Evolutionary conservation across 2,329 filamentous ascomycete genomes (phyloP), one percentile per base, ranked within the genome.

Genomic region (Colletotrichum tabaci): DNA sequence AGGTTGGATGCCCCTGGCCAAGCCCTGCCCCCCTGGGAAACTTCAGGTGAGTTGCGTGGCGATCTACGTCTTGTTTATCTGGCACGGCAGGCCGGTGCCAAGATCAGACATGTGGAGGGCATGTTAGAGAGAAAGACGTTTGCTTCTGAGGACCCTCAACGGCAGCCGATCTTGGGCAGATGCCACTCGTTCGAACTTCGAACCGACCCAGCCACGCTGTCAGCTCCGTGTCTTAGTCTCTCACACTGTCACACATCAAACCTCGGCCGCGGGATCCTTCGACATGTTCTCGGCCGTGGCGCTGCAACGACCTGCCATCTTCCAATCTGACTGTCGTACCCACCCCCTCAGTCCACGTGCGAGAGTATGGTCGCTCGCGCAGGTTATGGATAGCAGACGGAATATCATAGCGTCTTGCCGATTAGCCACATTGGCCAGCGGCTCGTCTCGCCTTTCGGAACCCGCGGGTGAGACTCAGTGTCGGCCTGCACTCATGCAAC

Each of bases 191-290:
- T 38, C 35, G 35, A 38, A 38, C 35, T 3, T 60, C 18, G 38
- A 40, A 58, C 53, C 67, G n/a, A 18, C 26, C 38, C 58, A 23
- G 49, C 46, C 60, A 63, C 40, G 63, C 67, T 61, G 63, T 56
- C 67, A 60, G 12, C 18, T 38, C 30, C 30, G 8, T 9, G 30
- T 35, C 30, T 35, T 40, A 10, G 30, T 55, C 61, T 69, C 61
- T 66, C 40, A 60, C 15, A 42, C n/a, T 16, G 49, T 30, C 52
- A 23, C 60, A 13, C 42, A 60, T n/a, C 42, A 23, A 30, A 13
- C 52, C 52, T 55, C 52, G 38, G 12, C 52, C 52, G 4, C 57
- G 2, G 23, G 8, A 16, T 30, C 23, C 44, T 60, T 57, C 18
- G 18, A 16, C 26, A 5, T 26, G 15, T 53, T 35, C 15, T 30